phyloP scores from a whole-genome alignment of 129 eudicot genomes.

The Sambucus nigra region DNA sequence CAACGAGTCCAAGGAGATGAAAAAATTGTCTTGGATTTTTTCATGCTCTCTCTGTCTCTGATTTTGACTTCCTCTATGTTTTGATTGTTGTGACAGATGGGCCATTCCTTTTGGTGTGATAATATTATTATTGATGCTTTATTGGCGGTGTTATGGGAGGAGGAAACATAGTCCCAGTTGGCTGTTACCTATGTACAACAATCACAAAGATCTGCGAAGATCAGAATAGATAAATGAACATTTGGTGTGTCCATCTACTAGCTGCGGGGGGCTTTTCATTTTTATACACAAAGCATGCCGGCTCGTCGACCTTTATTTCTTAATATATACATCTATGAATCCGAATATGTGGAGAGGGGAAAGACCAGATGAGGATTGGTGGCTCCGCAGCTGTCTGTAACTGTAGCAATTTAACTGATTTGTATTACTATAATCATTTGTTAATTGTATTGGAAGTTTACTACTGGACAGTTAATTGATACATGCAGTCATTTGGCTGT shows the following conservation, averaged over 20 bases:
- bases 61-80: neutral
- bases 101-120: slow-evolving; percentile 60
- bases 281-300: slow-evolving; percentile 26
- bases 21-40: neutral
- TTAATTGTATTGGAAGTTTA: too few relatives aligned
- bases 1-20: too few relatives aligned
- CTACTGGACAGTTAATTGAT: too few relatives aligned
- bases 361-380: neutral
- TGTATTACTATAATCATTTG: too few relatives aligned
- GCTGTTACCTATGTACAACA: slow-evolving; percentile 57
- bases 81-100: slow-evolving; percentile 48
- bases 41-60: neutral
- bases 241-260: too few relatives aligned
- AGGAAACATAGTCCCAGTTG: slow-evolving; percentile 54
- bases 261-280: slow-evolving; percentile 8
- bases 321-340: slow-evolving; percentile 8
- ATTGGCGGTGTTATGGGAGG: slow-evolving; percentile 84
- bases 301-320: neutral
- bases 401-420: slow-evolving; percentile 28
- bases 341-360: slow-evolving; percentile 10
- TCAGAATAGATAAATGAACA: slow-evolving; percentile 45
- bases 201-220: slow-evolving; percentile 49
- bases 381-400: slow-evolving; percentile 17
- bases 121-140: slow-evolving; percentile 41
- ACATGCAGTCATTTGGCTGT: too few relatives aligned